Evolutionary conservation across 2,329 filamentous ascomycete species (phyloP), one percentile per base, ranked within the genome.

Genomic region (Exserohilum rostratum): DNA sequence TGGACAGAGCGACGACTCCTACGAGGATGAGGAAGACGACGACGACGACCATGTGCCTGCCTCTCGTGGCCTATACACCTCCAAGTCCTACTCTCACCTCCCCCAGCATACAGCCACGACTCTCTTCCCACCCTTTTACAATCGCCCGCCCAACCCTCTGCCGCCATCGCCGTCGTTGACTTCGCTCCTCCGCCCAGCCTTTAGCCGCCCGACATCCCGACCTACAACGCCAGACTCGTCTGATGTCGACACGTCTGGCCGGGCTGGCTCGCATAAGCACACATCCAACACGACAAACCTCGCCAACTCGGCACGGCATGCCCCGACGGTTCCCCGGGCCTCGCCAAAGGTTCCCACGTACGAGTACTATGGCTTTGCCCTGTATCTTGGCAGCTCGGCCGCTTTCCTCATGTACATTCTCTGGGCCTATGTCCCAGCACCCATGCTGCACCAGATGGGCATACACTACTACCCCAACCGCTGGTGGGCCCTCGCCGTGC

Each of bases 311-410:
- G 86, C 83, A 50, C 81, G 79, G 45, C 81, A 80, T 66, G 84
- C 79, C 57, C 84, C 81, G 58, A 88, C 84, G 2, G 86, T 96
- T 15, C 91, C 93, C 5, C 89, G 91, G 51, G 93, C 92, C 1
- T 89, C 89, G 49, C 95, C 95, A 1, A 92, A 95, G 72, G 93
- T 99, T 2, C 95, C 95, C n/a, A 99, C 95, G 0, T 98, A 99
- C 79, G 95, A 99, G 74, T 99, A 98, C 84, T 98, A 98, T 75
- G 95, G 95, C 73, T 99, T 99, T 78, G 93, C 96, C 49, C 85
- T 99, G 45, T 98, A 99, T 79, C 84, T 99, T 34, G 91, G 93
- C 71, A 93, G 89, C 58, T 91, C 88, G 18, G 81, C 95, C 46
- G 87, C 87, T 2, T 98, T 98, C 73, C 80, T 87, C 11, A 83